Evolutionary conservation across 1,284 basidiomycete genomes (phyloP), one percentile per base, ranked within the genome.

Genomic region (Erythrobasidium hasegawianum): DNA sequence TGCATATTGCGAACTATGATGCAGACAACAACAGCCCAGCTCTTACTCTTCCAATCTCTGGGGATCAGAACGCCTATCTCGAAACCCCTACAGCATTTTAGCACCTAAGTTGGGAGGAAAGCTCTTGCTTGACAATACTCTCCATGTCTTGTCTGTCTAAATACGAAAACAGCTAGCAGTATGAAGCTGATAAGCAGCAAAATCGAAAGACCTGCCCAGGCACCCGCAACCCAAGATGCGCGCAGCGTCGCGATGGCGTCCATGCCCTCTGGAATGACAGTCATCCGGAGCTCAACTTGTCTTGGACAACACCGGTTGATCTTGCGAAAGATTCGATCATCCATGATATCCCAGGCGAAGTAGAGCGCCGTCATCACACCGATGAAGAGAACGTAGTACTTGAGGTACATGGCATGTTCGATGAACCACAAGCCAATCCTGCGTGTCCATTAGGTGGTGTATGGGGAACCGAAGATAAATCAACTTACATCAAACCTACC

Each of bases 281-380:
- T 41, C n/a, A 64, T 58, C 18, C 60, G 55, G 27, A 61, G 45
- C 26, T 57, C 59, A n/a, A 57, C 22, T 27, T 58, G 67, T 4
- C 26, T 26, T 24, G 57, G 52, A 55, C 67, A 64, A 27, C 59
- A 68, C 8, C 57, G 59, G 20, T 57, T 49, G 26, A 20, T 18
- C 53, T 68, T 68, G 4, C 66, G 66, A 40, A 68, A 68, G 29
- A 68, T 56, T 4, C 59, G 54, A 55, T 68, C 67, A 55, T 68
- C 67, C 67, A 68, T 67, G 18, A 57, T 62, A 74, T 94, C 91
- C 89, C 90, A 95, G n/a, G 86, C 80, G 50, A 84, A 85, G 74
- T 95, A 95, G 78, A 95, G 81, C 76, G 88, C 89, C 5, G 86
- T 89, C 90, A 94, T 94, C 70, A 94, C 90, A 20, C 93, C 94